Percentiles rank a stretch among this genome's conserved stretches.
These are phyloP conservation scores for Globisporangium mamillatum DNA, from an alignment of 352 stramenopile genomes.

Conservation along the genomic window DNA sequence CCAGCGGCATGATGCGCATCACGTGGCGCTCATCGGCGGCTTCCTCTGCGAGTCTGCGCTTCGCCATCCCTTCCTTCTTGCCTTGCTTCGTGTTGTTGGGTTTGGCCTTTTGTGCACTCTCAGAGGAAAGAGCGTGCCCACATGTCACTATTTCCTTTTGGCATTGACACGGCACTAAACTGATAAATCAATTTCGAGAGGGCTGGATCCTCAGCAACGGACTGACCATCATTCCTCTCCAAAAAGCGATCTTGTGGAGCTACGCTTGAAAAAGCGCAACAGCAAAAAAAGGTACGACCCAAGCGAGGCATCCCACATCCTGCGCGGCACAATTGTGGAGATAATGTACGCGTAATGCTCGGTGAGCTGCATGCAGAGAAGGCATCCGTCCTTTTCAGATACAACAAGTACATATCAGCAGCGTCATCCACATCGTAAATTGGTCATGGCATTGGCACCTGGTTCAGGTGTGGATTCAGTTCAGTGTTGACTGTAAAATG, in stretches of 20 bases:
- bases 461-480: no score
- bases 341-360: no score
- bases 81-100: neutral
- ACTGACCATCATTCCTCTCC: neutral
- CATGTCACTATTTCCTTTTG: neutral
- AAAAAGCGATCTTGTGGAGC: neutral
- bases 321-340: no score
- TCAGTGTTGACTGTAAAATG: no score
- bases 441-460: no score
- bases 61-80: slow-evolving; percentile 42
- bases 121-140: neutral
- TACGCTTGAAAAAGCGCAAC: neutral
- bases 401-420: no score
- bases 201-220: neutral
- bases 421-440: no score
- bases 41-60: slow-evolving; percentile 70
- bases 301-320: no score
- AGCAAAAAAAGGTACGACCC: no score
- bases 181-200: neutral
- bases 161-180: neutral
- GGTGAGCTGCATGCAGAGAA: no score
- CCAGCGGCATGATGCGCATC: slow-evolving; percentile 95
- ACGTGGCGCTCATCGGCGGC: slow-evolving; percentile 83
- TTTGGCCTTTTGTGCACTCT: neutral
- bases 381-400: no score